Conservation (phyloP, 139 green algal species). For the Tetraselmis chui region DNA sequence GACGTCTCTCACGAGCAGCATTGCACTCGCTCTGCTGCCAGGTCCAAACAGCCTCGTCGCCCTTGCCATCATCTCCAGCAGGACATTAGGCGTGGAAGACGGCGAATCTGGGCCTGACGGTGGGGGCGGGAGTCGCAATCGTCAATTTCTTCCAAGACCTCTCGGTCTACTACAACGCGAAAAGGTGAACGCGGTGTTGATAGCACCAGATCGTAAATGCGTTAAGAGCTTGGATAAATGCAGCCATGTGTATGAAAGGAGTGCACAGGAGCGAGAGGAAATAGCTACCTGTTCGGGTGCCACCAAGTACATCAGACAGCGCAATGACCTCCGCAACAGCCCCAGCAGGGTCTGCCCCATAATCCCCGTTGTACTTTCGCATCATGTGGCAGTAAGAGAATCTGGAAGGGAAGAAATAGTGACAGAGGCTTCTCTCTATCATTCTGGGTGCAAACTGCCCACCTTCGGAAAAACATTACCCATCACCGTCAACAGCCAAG, state of each 20-base stretch:
- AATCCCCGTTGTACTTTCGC: conserved; percentile 47
- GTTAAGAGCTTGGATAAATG: background rate
- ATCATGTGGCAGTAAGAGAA: conserved; percentile 50
- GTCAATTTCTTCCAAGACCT: background rate
- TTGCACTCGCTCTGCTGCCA: conserved; percentile 12
- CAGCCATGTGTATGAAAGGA: background rate
- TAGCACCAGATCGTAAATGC: too few species aligned
- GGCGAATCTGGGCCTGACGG: background rate
- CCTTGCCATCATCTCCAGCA: conserved; percentile 3
- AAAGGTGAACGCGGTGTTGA: background rate
- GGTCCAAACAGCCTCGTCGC: conserved; percentile 5
- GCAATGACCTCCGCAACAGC: conserved; percentile 19
- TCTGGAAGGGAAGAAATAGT: background rate
- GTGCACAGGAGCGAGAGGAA: background rate
- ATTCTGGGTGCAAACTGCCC: background rate
- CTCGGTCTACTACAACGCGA: background rate
- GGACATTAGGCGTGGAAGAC: background rate
- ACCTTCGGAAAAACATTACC: too few species aligned
- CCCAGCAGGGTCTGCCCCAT: background rate
- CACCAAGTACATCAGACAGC: conserved; percentile 3
- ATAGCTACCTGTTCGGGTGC: background rate
- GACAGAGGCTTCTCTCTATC: background rate
- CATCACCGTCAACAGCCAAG: too few species aligned
- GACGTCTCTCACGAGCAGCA: conserved; percentile 39
- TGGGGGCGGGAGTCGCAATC: background rate